These are phyloP conservation scores for Pseudogymnoascus sp. DNA, from an alignment of 2,329 filamentous ascomycete species.

Conservation along the genomic window DNA sequence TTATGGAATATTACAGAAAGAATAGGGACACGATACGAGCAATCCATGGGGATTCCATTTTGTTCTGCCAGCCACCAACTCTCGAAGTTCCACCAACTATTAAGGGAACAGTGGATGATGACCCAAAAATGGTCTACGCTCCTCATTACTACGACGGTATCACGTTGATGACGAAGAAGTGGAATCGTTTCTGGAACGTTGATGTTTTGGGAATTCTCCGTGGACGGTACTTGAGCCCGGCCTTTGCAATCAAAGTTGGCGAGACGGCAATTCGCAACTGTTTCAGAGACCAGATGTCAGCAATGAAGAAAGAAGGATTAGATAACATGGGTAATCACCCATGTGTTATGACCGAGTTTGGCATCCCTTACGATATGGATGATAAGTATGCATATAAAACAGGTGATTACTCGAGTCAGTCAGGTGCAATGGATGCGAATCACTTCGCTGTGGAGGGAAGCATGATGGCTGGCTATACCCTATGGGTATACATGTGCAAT, in stretches of 20 bases:
- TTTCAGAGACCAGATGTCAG: slow-evolving; percentile 76
- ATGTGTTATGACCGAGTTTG: slow-evolving; percentile 87
- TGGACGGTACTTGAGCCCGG: slow-evolving; percentile 78
- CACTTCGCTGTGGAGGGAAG: slow-evolving; percentile 86
- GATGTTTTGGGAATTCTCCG: slow-evolving; percentile 89
- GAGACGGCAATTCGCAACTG: slow-evolving; percentile 93
- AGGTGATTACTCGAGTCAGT: slow-evolving; percentile 89
- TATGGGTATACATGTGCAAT: slow-evolving; percentile 77
- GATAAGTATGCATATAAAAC: slow-evolving; percentile 92
- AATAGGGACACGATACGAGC: slow-evolving; percentile 67
- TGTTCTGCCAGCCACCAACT: slow-evolving; percentile 87
- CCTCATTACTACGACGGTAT: slow-evolving; percentile 97
- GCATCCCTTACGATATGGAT: slow-evolving; percentile 98
- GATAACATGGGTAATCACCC: slow-evolving; percentile 84
- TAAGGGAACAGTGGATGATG: slow-evolving; percentile 81
- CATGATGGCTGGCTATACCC: slow-evolving; percentile 71
- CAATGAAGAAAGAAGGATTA: slow-evolving; percentile 76
- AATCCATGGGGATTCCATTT: slow-evolving; percentile 70
- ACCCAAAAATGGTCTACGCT: slow-evolving; percentile 82
- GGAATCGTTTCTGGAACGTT: slow-evolving; percentile 96
- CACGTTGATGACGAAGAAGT: slow-evolving; percentile 95
- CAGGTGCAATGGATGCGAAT: slow-evolving; percentile 89
- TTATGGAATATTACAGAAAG: slow-evolving; percentile 73
- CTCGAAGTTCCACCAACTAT: slow-evolving; percentile 84
- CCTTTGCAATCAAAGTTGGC: slow-evolving; percentile 85